Percentiles rank a stretch among this genome's conserved stretches.
These are phyloP conservation scores for Fusarium sp. DNA, from an alignment of 2,329 filamentous ascomycete genomes.

Conservation along the genomic window DNA sequence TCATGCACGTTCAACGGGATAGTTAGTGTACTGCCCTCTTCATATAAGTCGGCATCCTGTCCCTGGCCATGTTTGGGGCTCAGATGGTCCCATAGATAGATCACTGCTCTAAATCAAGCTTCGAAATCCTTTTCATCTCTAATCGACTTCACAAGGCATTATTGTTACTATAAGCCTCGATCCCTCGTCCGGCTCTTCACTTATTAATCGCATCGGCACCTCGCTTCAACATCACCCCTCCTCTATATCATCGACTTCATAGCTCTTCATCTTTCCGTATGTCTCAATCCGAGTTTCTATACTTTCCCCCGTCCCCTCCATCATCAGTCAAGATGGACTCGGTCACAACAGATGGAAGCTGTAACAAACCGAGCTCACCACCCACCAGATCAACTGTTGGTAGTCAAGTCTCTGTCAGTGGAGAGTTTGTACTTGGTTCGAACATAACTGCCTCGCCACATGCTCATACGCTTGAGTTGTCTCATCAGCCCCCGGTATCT, in stretches of 20 bases:
- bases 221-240: constrained; percentile 39
- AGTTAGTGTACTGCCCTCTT: constrained; percentile 48
- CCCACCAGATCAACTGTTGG: constrained; percentile 45
- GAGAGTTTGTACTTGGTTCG: constrained; percentile 40
- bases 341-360: constrained; percentile 46
- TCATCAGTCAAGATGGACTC: constrained; percentile 51
- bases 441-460: constrained; percentile 45
- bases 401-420: constrained; percentile 40
- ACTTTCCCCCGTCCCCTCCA: constrained; percentile 48
- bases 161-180: constrained; percentile 44
- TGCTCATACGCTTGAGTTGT: constrained; percentile 37
- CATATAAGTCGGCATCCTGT: constrained; percentile 52
- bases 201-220: constrained; percentile 37
- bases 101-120: constrained; percentile 42
- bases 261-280: constrained; percentile 47
- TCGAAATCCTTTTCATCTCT: constrained; percentile 43
- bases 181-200: constrained; percentile 29
- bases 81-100: constrained; percentile 52
- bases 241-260: constrained; percentile 36
- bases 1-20: constrained; percentile 48
- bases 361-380: constrained; percentile 49
- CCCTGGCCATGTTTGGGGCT: constrained; percentile 50
- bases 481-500: constrained; percentile 41
- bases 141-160: constrained; percentile 40
- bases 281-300: constrained; percentile 50